These are phyloP conservation scores for Thermoascus crustaceus DNA, from an alignment of 2,329 filamentous ascomycete species.

Conservation along the genomic window DNA sequence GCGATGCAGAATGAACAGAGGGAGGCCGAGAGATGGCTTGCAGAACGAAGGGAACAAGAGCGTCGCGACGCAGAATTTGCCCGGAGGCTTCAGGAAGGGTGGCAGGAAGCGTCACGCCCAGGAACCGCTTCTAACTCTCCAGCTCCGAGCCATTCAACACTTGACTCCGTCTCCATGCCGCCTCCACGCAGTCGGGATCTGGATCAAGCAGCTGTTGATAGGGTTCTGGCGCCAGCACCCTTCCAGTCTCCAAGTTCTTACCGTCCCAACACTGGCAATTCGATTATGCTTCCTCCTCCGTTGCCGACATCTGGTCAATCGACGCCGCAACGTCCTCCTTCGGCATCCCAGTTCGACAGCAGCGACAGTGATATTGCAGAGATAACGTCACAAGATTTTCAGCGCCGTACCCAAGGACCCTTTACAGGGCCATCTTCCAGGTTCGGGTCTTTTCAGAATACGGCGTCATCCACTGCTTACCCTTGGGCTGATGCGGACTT, in stretches of 20 bases:
- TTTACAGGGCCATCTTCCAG: not conserved
- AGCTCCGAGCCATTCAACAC: not conserved
- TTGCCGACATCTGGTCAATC: not conserved
- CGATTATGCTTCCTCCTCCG: not conserved
- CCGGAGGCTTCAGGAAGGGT: constrained; percentile 26
- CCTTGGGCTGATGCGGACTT: no score
- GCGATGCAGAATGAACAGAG: constrained; percentile 23
- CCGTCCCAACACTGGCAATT: not conserved
- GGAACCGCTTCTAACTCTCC: constrained; percentile 2
- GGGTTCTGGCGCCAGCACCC: not conserved
- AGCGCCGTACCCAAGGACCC: constrained; percentile 1
- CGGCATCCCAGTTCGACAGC: constrained; percentile 9
- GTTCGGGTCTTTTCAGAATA: not conserved
- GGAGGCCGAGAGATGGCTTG: constrained; percentile 23
- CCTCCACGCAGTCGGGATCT: not conserved
- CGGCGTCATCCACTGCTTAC: not conserved
- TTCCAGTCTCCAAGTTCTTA: not conserved
- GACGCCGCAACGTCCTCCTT: constrained; percentile 3
- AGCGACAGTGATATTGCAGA: constrained; percentile 29
- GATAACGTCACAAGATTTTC: constrained; percentile 18
- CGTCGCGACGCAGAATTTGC: constrained; percentile 32
- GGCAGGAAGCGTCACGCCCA: constrained; percentile 11
- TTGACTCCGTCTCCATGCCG: constrained; percentile 1
- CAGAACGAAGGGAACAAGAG: constrained; percentile 25
- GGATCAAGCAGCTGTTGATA: not conserved